Conservation (phyloP, 225 moss, liverwort and hornwort genomes). For the Marchantia paleacea region DNA sequence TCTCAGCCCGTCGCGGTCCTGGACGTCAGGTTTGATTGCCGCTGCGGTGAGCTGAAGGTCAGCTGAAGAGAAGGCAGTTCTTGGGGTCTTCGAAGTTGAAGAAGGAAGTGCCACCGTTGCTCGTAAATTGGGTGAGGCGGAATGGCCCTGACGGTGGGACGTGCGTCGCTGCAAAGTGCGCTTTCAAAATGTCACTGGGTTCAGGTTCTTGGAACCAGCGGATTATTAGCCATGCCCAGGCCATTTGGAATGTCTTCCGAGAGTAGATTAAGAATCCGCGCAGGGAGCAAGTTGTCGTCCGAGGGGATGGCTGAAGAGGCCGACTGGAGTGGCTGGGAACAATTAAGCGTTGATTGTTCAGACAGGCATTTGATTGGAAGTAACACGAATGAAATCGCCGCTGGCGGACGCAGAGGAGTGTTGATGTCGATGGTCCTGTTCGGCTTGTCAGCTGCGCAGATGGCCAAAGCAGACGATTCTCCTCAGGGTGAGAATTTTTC, state of each 20-base stretch:
- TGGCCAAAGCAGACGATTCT: constrained; percentile 18
- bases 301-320: too few species aligned
- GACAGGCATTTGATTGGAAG: too few species aligned
- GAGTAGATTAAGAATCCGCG: background rate
- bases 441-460: constrained; percentile 1
- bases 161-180: background rate
- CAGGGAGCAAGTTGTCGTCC: background rate
- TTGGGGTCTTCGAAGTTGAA: background rate
- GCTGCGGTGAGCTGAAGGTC: background rate
- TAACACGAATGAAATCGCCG: background rate
- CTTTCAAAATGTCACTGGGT: background rate
- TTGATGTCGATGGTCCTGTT: constrained; percentile 2
- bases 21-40: background rate
- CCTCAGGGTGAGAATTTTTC: constrained; percentile 30
- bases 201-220: background rate
- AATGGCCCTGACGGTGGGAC: background rate
- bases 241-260: background rate
- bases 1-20: background rate
- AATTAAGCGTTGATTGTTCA: background rate
- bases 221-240: background rate
- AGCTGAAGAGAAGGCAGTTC: background rate
- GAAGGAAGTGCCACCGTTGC: background rate
- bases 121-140: background rate
- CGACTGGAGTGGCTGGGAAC: background rate
- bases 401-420: constrained; percentile 8